A percentile compares a stretch with the other conserved stretches of the same genome.
phyloP scores from a whole-genome alignment of 805 yeast species.

The Brettanomyces bruxellensis region DNA sequence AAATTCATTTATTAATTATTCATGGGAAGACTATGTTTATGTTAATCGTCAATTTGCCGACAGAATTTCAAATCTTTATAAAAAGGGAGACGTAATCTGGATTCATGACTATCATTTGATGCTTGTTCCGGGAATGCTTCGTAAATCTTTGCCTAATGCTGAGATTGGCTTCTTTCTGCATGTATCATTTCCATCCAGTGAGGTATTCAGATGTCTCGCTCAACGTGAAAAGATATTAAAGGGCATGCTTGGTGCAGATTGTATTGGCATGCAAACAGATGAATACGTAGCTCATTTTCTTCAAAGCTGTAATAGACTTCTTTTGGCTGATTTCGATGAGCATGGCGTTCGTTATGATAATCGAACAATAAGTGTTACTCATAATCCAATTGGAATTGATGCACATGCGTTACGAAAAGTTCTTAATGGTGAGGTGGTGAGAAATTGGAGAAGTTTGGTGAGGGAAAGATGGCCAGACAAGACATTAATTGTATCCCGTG shows the following conservation, averaged over 20 bases:
- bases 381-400: slow-evolving; percentile 75
- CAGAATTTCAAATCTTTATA: slow-evolving; percentile 55
- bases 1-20: slow-evolving; percentile 90
- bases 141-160: slow-evolving; percentile 68
- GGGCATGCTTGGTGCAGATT: slow-evolving; percentile 86
- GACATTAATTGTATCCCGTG: slow-evolving; percentile 74
- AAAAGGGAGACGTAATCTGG: slow-evolving; percentile 78
- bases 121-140: slow-evolving; percentile 76
- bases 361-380: slow-evolving; percentile 43
- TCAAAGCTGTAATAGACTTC: slow-evolving; percentile 78
- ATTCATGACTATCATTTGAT: slow-evolving; percentile 89
- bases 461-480: slow-evolving; percentile 71
- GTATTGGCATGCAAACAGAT: slow-evolving; percentile 80
- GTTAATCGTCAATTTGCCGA: slow-evolving; percentile 79
- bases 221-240: slow-evolving; percentile 66
- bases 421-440: slow-evolving; percentile 37
- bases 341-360: slow-evolving; percentile 54
- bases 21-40: slow-evolving; percentile 76
- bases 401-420: slow-evolving; percentile 43
- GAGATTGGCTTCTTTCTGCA: slow-evolving; percentile 89
- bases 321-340: slow-evolving; percentile 73
- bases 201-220: slow-evolving; percentile 89
- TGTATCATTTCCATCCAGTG: slow-evolving; percentile 91
- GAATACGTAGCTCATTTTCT: slow-evolving; percentile 92
- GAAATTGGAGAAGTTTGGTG: slow-evolving; percentile 59